These are phyloP conservation scores for Candida ficus DNA, from an alignment of 805 yeast genomes.

Conservation along the genomic window DNA sequence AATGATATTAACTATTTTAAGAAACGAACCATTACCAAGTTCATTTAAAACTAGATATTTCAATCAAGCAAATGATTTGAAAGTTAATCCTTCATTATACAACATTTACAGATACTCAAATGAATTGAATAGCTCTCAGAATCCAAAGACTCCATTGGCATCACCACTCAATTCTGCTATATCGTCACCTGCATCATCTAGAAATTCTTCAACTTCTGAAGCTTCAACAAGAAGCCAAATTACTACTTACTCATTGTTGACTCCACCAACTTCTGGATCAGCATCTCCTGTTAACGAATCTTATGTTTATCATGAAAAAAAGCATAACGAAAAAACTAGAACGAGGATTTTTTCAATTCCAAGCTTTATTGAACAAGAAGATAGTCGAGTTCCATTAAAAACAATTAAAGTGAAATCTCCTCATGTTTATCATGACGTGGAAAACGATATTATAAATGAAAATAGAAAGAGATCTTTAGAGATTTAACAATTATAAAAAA, in stretches of 20 bases:
- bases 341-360: slow-evolving; percentile 1
- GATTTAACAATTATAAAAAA: background rate
- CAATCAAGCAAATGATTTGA: slow-evolving; percentile 23
- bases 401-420: background rate
- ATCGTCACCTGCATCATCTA: slow-evolving; percentile 6
- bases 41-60: slow-evolving; percentile 42
- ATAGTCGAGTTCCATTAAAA: background rate
- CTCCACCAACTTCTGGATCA: slow-evolving; percentile 13
- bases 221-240: background rate
- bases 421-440: background rate
- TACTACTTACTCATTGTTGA: slow-evolving; percentile 1
- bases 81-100: slow-evolving; percentile 11
- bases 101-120: slow-evolving; percentile 20
- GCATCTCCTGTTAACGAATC: slow-evolving; percentile 11
- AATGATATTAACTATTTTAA: slow-evolving; percentile 15
- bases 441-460: background rate
- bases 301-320: background rate
- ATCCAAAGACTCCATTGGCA: slow-evolving; percentile 20
- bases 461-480: slow-evolving; percentile 1
- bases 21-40: slow-evolving; percentile 30
- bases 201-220: slow-evolving; percentile 4
- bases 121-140: slow-evolving; percentile 17
- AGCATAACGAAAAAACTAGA: background rate
- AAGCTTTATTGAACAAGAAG: background rate
- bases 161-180: slow-evolving; percentile 9